phyloP scores from a whole-genome alignment of 495 filamentous ascomycete species.

The Jackrogersella multiformis region DNA sequence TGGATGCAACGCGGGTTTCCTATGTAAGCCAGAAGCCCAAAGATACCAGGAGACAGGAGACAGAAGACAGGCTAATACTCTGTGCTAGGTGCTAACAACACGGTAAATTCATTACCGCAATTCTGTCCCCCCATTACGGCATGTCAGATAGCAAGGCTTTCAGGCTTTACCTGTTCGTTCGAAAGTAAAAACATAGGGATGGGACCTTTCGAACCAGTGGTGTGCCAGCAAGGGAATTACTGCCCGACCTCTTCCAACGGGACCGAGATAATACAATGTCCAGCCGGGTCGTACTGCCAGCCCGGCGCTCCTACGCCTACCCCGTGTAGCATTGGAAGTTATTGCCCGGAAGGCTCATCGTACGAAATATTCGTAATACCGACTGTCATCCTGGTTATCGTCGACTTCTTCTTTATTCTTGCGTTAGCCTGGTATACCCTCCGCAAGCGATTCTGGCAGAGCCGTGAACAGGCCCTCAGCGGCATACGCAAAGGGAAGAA shows the following conservation, averaged over 20 bases:
- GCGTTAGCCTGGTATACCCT: constrained; percentile 43
- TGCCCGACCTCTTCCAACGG: constrained; percentile 50
- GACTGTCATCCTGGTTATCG: constrained; percentile 49
- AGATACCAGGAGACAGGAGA: neutral
- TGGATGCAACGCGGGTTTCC: constrained; percentile 53
- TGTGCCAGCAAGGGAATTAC: constrained; percentile 56
- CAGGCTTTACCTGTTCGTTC: constrained; percentile 42
- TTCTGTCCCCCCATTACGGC: constrained; percentile 56
- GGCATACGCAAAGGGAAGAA: constrained; percentile 24
- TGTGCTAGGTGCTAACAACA: constrained; percentile 55
- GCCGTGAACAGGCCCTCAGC: constrained; percentile 21
- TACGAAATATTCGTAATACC: constrained; percentile 53
- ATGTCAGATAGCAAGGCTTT: constrained; percentile 50
- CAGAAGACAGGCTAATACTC: constrained; percentile 15
- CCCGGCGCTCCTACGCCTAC: constrained; percentile 53
- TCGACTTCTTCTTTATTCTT: constrained; percentile 53
- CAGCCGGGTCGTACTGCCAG: constrained; percentile 56
- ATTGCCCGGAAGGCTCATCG: constrained; percentile 50
- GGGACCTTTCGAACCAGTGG: constrained; percentile 55
- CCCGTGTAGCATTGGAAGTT: constrained; percentile 52
- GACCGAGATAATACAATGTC: constrained; percentile 49
- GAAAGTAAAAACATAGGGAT: constrained; percentile 48
- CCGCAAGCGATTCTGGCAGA: constrained; percentile 40
- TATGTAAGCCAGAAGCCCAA: constrained; percentile 45
- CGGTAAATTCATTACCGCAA: constrained; percentile 53